Base-by-base conservation (phyloP, 208 protist genomes). In the Borovskyia barvae region DNA sequence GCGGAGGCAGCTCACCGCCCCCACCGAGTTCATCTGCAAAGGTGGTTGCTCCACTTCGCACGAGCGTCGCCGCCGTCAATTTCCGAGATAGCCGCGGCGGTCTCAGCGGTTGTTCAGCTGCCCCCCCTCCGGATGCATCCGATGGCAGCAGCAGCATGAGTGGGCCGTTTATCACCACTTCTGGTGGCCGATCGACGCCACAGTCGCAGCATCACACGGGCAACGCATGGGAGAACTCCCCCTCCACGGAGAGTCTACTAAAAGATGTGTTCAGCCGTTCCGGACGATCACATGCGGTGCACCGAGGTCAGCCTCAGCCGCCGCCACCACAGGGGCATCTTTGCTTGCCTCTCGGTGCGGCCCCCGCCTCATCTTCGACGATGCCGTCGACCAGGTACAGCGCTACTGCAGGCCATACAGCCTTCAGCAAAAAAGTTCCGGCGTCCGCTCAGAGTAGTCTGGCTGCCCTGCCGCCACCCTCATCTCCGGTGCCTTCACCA, bases 1-100 rank as follows among this genome's bases (percentile, higher is more conserved):
- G 47, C 26, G 28, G n/a, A 43, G 37, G 20, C 37, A n/a, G 26
- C 30, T 14, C 14, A 14, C 30, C 54, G 7, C 54, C 24, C 6
- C 41, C 54, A 40, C 22, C 40, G n/a, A n/a, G 28, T 19, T 33
- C 24, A 15, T 62, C 63, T 19, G 63, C 63, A 2, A 51, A 33
- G 35, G 63, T 69, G 26, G 53, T 69, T 17, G 63, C 63, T 0
- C 63, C 63, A 25, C 63, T 45, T 2, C 63, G 63, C 0, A 50
- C 52, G 37, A 69, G 63, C 30, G 53, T 69, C 1, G 53, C 63
- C 1, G 63, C 63, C 11, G 53, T 69, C 3, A 69, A 69, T 39
- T 46, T 61, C 26, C 53, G 24, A n/a, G 37, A 57, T n/a, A 30
- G 33, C 36, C 42, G 25, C 37, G 46, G 14, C 14, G 8, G 11